These are phyloP conservation scores for Omphalea diandra DNA, from an alignment of 441 rosid species.

Conservation along the genomic window DNA sequence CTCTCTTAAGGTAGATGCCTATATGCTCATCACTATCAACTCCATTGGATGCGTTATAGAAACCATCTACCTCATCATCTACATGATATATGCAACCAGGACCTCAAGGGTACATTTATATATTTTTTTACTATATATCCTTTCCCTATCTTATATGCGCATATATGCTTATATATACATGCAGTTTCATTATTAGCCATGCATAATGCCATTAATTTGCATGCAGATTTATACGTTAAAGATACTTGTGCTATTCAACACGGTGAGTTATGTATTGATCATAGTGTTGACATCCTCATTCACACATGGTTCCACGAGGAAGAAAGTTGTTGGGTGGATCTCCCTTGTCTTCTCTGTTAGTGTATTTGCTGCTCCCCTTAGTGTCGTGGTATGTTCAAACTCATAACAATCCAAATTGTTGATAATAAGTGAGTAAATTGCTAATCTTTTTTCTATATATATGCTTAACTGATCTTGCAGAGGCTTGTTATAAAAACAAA, in stretches of 20 bases:
- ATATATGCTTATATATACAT: too few species aligned
- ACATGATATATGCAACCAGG: conserved; percentile 42
- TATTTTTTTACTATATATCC: background rate
- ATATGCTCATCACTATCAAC: conserved; percentile 46
- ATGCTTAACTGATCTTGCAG: too few species aligned
- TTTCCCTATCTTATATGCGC: too few species aligned
- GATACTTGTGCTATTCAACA: conserved; percentile 35
- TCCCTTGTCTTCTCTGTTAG: conserved; percentile 40
- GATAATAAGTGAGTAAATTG: background rate
- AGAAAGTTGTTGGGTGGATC: conserved; percentile 48
- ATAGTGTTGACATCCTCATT: conserved; percentile 28
- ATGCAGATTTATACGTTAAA: conserved; percentile 36
- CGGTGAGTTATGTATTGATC: conserved; percentile 29
- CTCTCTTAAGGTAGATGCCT: conserved; percentile 32
- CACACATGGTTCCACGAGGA: conserved; percentile 21
- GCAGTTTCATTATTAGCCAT: too few species aligned
- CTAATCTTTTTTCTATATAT: too few species aligned
- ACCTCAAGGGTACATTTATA: conserved; percentile 31
- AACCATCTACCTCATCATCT: conserved; percentile 38
- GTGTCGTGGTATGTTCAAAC: conserved; percentile 21
- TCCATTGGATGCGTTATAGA: conserved; percentile 40
- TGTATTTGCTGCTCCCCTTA: conserved; percentile 56
- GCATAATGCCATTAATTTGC: too few species aligned
- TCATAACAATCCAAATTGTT: background rate
- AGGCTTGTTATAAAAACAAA: conserved; percentile 44